These are phyloP conservation scores for Saccharomyces pastorianus DNA, from an alignment of 1,139 yeast species.

Conservation along the genomic window DNA sequence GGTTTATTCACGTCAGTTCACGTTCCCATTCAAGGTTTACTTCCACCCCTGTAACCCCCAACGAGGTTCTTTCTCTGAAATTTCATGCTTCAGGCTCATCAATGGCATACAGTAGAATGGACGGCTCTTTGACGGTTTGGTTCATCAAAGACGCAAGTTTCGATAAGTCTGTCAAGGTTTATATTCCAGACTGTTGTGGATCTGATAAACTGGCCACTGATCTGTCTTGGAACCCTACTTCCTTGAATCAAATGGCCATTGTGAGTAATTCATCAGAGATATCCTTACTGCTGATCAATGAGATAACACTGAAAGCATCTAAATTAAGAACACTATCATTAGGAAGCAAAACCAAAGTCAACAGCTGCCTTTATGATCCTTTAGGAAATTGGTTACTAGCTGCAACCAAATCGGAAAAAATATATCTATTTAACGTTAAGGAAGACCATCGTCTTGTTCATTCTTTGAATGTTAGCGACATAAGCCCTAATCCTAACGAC, in stretches of 20 bases:
- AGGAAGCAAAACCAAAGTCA: constrained; percentile 32
- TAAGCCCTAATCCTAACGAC: constrained; percentile 8
- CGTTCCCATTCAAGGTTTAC: constrained; percentile 22
- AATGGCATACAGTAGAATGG: constrained; percentile 26
- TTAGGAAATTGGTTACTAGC: constrained; percentile 44
- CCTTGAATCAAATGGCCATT: constrained; percentile 47
- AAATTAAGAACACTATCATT: constrained; percentile 33
- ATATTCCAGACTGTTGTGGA: constrained; percentile 38
- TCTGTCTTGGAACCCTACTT: constrained; percentile 54
- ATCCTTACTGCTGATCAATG: constrained; percentile 49
- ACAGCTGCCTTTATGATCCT: constrained; percentile 40
- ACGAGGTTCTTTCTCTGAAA: constrained; percentile 20
- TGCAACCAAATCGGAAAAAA: constrained; percentile 34
- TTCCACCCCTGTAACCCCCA: constrained; percentile 10
- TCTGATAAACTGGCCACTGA: constrained; percentile 43
- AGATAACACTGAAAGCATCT: constrained; percentile 28
- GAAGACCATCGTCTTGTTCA: constrained; percentile 16
- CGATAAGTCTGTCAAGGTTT: constrained; percentile 15
- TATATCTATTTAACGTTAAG: constrained; percentile 24
- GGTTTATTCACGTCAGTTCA: constrained; percentile 15
- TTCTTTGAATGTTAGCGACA: constrained; percentile 9
- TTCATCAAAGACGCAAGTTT: constrained; percentile 27
- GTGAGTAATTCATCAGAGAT: constrained; percentile 50
- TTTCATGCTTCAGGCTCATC: constrained; percentile 23
- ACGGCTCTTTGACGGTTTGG: constrained; percentile 29